These are phyloP conservation scores for Gossypium mustelinum DNA, from an alignment of 345 rosid genomes.

Conservation along the genomic window DNA sequence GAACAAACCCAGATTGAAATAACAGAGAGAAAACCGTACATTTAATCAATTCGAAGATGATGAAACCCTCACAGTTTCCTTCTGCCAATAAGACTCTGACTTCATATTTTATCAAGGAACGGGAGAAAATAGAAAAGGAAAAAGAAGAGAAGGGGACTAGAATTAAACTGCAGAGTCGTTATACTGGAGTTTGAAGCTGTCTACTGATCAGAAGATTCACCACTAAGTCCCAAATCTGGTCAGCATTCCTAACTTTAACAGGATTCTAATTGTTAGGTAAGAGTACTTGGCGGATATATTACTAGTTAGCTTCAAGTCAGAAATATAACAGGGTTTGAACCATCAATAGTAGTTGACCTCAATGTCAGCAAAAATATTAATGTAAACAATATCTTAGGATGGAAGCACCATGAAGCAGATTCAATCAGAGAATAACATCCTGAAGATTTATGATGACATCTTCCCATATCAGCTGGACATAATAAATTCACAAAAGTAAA, in stretches of 20 bases:
- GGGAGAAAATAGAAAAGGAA: background rate
- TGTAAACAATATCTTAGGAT: background rate
- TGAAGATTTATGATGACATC: background rate
- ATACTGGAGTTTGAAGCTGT: background rate
- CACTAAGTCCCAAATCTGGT: background rate
- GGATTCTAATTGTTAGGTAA: no score
- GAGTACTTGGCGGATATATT: background rate
- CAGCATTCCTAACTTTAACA: background rate
- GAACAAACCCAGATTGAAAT: background rate
- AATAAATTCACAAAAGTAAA: background rate
- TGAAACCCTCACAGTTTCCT: background rate
- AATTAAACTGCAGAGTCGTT: background rate
- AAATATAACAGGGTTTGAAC: background rate
- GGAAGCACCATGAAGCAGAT: background rate
- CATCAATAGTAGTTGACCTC: background rate
- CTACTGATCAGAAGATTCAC: background rate
- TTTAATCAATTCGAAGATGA: background rate
- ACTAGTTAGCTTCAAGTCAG: background rate
- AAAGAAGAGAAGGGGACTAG: background rate
- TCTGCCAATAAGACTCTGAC: background rate
- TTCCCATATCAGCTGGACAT: background rate
- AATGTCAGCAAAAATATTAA: background rate
- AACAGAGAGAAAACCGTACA: background rate
- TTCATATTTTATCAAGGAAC: background rate
- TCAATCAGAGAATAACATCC: background rate